phyloP scores from a whole-genome alignment of 306 rosid species.

The Pachyrhizus erosus region DNA sequence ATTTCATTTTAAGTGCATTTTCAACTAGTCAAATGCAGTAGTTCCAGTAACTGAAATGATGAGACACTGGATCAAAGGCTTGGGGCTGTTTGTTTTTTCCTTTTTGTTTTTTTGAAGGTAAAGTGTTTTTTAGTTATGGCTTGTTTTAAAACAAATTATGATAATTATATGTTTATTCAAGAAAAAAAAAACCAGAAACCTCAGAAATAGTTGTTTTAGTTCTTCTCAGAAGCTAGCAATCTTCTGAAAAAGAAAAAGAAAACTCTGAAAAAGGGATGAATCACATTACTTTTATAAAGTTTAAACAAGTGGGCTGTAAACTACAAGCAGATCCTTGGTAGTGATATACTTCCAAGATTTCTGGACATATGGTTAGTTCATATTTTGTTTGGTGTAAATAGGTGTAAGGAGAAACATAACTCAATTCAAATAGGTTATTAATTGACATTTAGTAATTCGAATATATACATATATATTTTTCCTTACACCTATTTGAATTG shows the following conservation, averaged over 20 bases:
- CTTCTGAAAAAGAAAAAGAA: background rate
- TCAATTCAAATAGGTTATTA: background rate
- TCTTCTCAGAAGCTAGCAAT: background rate
- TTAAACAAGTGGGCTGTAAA: background rate
- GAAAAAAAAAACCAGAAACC: background rate
- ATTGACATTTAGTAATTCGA: background rate
- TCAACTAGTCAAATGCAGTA: too few species aligned
- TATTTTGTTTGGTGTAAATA: background rate
- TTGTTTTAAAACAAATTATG: too few species aligned
- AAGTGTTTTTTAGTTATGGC: too few species aligned
- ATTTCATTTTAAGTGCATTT: too few species aligned
- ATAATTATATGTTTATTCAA: too few species aligned
- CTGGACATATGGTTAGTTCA: conserved; percentile 8
- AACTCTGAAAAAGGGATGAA: background rate
- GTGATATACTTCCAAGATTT: conserved; percentile 26
- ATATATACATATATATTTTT: background rate
- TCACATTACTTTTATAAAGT: background rate
- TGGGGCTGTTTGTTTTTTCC: too few species aligned
- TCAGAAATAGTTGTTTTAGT: background rate
- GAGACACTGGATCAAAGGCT: too few species aligned
- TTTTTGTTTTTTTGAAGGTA: too few species aligned
- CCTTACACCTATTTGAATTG: too few species aligned
- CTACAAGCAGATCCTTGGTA: background rate
- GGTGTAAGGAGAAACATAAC: conserved; percentile 16
- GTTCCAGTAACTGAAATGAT: too few species aligned